A percentile compares a stretch with the other conserved stretches of the same genome.
These are phyloP conservation scores for Odontarrhena argentea DNA, from an alignment of 345 rosid genomes.

Conservation along the genomic window DNA sequence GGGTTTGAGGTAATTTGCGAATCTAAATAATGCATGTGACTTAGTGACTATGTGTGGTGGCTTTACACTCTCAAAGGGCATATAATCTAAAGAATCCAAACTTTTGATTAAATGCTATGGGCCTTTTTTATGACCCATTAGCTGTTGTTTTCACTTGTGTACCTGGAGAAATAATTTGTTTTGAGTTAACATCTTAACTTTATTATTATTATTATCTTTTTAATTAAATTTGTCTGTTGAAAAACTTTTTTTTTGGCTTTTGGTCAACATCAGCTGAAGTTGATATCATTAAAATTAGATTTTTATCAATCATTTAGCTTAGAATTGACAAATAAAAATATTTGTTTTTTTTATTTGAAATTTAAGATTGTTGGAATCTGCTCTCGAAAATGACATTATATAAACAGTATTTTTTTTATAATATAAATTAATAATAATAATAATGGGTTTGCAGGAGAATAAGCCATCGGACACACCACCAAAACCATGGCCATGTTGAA, in stretches of 20 bases:
- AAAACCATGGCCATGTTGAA: slow-evolving; percentile 87
- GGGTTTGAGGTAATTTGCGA: not conserved
- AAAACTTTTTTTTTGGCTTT: not conserved
- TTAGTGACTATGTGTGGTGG: slow-evolving; percentile 24
- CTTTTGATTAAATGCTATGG: slow-evolving; percentile 30
- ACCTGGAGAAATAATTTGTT: not conserved
- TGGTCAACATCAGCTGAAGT: slow-evolving; percentile 7
- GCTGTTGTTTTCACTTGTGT: not conserved
- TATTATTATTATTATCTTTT: not conserved
- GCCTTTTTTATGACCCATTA: slow-evolving; percentile 31
- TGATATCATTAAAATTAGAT: not conserved
- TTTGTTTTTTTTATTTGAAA: not conserved
- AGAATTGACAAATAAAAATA: not conserved
- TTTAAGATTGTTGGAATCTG: slow-evolving; percentile 1
- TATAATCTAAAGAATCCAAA: slow-evolving; percentile 23
- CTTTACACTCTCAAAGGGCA: slow-evolving; percentile 16
- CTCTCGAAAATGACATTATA: slow-evolving; percentile 9
- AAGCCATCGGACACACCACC: slow-evolving; percentile 87
- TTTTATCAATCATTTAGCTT: slow-evolving; percentile 3
- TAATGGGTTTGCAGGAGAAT: slow-evolving; percentile 60
- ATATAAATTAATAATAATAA: not conserved
- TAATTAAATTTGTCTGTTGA: slow-evolving; percentile 9
- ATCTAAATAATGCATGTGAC: slow-evolving; percentile 32
- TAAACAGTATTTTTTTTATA: not conserved
- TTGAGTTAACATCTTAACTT: not conserved